These are phyloP conservation scores for Pezicula radicicola DNA, from an alignment of 2,329 filamentous ascomycete species.

Conservation along the genomic window DNA sequence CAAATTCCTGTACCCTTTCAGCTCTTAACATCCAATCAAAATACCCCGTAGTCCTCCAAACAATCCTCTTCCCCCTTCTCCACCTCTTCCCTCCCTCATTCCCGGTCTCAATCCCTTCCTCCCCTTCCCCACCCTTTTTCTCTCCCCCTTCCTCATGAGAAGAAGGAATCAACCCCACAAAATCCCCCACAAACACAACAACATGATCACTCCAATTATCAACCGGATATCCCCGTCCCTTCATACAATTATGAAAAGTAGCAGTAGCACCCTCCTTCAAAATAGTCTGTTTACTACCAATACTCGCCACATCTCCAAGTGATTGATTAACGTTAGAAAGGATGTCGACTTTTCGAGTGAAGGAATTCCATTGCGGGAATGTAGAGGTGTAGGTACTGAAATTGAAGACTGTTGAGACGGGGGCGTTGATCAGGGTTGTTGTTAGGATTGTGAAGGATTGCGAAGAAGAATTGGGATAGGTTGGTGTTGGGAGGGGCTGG, in stretches of 20 bases:
- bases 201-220: too few species aligned
- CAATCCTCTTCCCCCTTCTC: slow-evolving; percentile 7
- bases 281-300: too few species aligned
- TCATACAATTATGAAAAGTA: too few species aligned
- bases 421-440: slow-evolving; percentile 4
- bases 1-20: too few species aligned
- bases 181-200: too few species aligned
- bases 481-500: slow-evolving; percentile 4
- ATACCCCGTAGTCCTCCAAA: not conserved
- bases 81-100: slow-evolving; percentile 6
- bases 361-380: slow-evolving; percentile 38
- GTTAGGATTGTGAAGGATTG: slow-evolving; percentile 3
- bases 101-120: not conserved
- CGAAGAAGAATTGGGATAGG: slow-evolving; percentile 1
- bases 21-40: too few species aligned
- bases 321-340: slow-evolving; percentile 33
- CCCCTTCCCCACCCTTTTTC: slow-evolving; percentile 5
- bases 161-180: too few species aligned
- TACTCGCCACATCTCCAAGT: too few species aligned
- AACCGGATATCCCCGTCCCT: too few species aligned
- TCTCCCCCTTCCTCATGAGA: slow-evolving; percentile 9
- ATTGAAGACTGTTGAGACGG: slow-evolving; percentile 1
- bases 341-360: slow-evolving; percentile 58
- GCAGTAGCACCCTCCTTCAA: too few species aligned
- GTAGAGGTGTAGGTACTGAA: slow-evolving; percentile 6